Conservation (phyloP, 2,329 filamentous ascomycete species). For the Eurotiales sp. region DNA sequence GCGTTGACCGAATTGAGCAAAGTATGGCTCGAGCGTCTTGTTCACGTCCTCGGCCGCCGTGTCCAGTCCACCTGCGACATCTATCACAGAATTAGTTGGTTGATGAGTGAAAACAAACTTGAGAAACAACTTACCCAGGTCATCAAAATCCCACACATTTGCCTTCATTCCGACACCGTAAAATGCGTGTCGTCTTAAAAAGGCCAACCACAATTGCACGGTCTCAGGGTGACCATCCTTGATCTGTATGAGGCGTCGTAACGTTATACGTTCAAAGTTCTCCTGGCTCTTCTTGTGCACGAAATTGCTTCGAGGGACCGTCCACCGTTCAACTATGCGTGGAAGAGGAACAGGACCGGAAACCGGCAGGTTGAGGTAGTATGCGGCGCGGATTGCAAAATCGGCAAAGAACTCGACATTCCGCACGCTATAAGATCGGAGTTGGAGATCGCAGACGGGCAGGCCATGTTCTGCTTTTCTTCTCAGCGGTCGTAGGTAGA, state of each 20-base stretch:
- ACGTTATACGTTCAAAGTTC: constrained; percentile 91
- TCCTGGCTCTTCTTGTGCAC: constrained; percentile 97
- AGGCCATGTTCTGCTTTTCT: constrained; percentile 70
- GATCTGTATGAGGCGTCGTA: constrained; percentile 84
- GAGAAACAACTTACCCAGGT: constrained; percentile 54
- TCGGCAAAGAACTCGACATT: constrained; percentile 93
- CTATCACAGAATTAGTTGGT: constrained; percentile 24
- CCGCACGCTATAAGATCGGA: constrained; percentile 84
- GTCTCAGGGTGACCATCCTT: constrained; percentile 85
- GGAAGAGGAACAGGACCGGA: constrained; percentile 83
- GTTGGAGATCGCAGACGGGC: constrained; percentile 83
- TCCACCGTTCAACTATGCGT: constrained; percentile 87
- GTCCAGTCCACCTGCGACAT: constrained; percentile 41
- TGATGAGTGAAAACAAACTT: constrained; percentile 7
- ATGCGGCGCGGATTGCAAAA: constrained; percentile 89
- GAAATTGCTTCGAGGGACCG: constrained; percentile 82
- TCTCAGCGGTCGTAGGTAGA: constrained; percentile 81
- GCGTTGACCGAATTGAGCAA: constrained; percentile 41
- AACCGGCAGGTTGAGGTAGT: constrained; percentile 84
- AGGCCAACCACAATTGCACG: constrained; percentile 88
- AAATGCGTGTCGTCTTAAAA: constrained; percentile 85
- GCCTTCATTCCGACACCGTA: constrained; percentile 99
- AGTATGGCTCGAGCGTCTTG: constrained; percentile 36
- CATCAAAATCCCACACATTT: constrained; percentile 86
- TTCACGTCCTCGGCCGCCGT: constrained; percentile 33